phyloP scores from a whole-genome alignment of 1,284 basidiomycete species.

The Athelia psychrophila region DNA sequence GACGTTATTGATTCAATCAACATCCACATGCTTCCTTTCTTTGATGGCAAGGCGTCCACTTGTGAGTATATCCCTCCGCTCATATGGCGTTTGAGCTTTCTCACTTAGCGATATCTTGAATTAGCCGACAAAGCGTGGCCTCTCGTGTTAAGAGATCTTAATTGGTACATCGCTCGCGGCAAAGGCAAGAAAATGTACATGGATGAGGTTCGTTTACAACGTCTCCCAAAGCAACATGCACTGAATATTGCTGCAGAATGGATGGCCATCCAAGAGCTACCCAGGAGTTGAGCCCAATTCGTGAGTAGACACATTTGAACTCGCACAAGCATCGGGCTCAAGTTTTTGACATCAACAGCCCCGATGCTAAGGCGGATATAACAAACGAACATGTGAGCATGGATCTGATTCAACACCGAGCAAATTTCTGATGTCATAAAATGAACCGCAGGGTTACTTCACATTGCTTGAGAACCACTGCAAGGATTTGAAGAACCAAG shows the following conservation, averaged over 20 bases:
- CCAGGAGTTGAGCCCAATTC: slow-evolving; percentile 55
- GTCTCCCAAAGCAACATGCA: background rate
- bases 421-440: slow-evolving; percentile 3
- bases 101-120: slow-evolving; percentile 3
- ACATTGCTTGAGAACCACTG: slow-evolving; percentile 34
- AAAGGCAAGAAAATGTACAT: slow-evolving; percentile 72
- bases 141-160: slow-evolving; percentile 52
- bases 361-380: slow-evolving; percentile 50
- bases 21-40: slow-evolving; percentile 76
- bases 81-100: slow-evolving; percentile 1
- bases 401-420: background rate
- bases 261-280: slow-evolving; percentile 68
- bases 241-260: slow-evolving; percentile 45
- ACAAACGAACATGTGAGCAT: slow-evolving; percentile 52
- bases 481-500: slow-evolving; percentile 28
- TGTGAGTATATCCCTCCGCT: slow-evolving; percentile 38
- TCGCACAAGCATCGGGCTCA: slow-evolving; percentile 53
- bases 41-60: slow-evolving; percentile 55
- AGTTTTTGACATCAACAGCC: slow-evolving; percentile 31
- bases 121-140: slow-evolving; percentile 59
- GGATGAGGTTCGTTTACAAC: slow-evolving; percentile 44
- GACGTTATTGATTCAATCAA: slow-evolving; percentile 66
- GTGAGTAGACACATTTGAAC: slow-evolving; percentile 35
- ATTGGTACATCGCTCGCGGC: slow-evolving; percentile 61
- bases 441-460: slow-evolving; percentile 27